Conservation (phyloP, 345 rosid genomes). For the Linum trigynum region DNA sequence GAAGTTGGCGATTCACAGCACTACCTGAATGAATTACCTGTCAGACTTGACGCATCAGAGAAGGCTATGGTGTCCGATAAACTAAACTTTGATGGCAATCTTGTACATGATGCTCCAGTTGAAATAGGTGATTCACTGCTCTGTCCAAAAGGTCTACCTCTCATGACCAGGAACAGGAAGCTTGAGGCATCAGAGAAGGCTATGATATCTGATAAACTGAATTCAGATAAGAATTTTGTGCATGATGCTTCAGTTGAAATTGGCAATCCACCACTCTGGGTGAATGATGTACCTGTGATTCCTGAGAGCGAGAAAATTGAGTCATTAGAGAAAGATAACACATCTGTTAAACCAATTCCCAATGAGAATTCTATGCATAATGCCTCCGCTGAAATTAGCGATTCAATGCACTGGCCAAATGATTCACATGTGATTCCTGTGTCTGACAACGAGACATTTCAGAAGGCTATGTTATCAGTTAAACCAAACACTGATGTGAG, state of each 20-base stretch:
- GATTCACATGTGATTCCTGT: neutral
- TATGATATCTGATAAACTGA: constrained; percentile 16
- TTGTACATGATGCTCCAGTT: neutral
- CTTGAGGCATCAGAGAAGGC: constrained; percentile 21
- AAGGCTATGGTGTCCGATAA: too few species aligned
- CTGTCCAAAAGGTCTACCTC: constrained; percentile 19
- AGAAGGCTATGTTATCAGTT: constrained; percentile 15
- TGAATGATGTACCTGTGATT: constrained; percentile 15
- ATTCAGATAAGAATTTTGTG: neutral
- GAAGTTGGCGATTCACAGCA: too few species aligned
- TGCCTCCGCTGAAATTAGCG: neutral
- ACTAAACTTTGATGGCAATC: too few species aligned
- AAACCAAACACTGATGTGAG: constrained; percentile 25
- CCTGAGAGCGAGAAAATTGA: constrained; percentile 22
- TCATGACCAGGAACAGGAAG: constrained; percentile 18
- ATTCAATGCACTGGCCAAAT: neutral
- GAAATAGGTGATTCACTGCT: constrained; percentile 15
- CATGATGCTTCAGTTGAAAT: constrained; percentile 10
- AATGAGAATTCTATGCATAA: neutral
- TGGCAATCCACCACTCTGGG: constrained; percentile 12
- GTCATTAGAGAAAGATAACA: constrained; percentile 11
- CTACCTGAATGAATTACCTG: too few species aligned
- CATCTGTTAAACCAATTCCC: neutral
- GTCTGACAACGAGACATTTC: neutral
- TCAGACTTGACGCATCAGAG: too few species aligned